These are phyloP conservation scores for Mycena vulgaris DNA, from an alignment of 768 basidiomycete genomes.

Conservation along the genomic window DNA sequence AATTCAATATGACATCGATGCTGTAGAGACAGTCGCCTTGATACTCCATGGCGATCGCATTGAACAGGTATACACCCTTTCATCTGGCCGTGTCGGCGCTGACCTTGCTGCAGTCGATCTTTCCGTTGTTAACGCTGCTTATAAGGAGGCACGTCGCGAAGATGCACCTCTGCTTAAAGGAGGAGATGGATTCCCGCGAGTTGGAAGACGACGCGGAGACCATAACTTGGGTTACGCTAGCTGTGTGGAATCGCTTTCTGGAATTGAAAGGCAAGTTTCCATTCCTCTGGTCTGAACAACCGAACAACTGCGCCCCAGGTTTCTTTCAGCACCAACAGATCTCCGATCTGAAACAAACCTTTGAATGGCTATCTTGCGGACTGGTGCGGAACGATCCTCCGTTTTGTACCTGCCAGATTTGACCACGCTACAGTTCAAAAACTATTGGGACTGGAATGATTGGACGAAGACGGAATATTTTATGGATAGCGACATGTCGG, in stretches of 20 bases:
- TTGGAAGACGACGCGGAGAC: conserved; percentile 13
- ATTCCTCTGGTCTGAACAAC: neutral
- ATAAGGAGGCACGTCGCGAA: conserved; percentile 25
- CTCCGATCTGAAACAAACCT: conserved; percentile 18
- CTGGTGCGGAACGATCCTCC: conserved; percentile 1
- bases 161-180: conserved; percentile 25
- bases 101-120: conserved; percentile 7
- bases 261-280: conserved; percentile 12
- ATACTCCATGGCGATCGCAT: conserved; percentile 5
- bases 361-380: conserved; percentile 29
- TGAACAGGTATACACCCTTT: conserved; percentile 7
- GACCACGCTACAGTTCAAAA: conserved; percentile 30
- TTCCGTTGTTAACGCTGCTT: conserved; percentile 16
- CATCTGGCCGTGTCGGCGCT: too few species aligned
- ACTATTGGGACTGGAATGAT: conserved; percentile 15
- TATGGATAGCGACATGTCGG: conserved; percentile 21
- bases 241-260: neutral
- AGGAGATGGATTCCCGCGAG: conserved; percentile 9
- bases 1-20: conserved; percentile 12
- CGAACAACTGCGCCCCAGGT: neutral
- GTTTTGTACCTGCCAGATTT: neutral
- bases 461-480: conserved; percentile 4
- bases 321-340: conserved; percentile 22
- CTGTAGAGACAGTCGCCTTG: neutral
- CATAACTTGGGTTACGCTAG: conserved; percentile 1